These are phyloP conservation scores for Seiridium cupressi DNA, from an alignment of 2,329 filamentous ascomycete genomes.

Conservation along the genomic window DNA sequence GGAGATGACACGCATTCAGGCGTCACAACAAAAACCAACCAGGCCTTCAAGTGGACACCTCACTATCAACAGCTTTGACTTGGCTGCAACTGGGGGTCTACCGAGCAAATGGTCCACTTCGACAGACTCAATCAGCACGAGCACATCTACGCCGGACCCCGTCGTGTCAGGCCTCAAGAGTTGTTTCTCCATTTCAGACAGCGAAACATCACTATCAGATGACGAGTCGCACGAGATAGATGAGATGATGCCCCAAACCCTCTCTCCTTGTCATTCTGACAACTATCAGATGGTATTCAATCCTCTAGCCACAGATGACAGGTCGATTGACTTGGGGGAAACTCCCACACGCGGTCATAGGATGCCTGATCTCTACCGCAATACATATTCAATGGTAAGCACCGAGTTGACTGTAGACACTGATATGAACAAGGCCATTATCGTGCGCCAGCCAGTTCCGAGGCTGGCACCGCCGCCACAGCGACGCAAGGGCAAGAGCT, in stretches of 20 bases:
- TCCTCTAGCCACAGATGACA: no score
- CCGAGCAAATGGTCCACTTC: not conserved
- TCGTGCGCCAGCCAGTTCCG: not conserved
- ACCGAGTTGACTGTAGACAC: not conserved
- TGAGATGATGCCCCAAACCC: not conserved
- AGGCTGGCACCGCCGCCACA: not conserved
- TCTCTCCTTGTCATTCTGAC: no score
- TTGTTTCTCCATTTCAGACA: no score
- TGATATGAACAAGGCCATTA: not conserved
- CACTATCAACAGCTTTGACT: constrained; percentile 4
- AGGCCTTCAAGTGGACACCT: not conserved
- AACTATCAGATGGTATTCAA: no score
- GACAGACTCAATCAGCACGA: no score
- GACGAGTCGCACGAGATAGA: not conserved
- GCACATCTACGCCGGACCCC: no score
- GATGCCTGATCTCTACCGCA: no score
- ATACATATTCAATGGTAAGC: no score
- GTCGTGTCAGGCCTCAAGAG: no score
- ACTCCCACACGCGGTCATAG: no score
- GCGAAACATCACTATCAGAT: no score
- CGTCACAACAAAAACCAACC: not conserved
- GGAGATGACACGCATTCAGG: not conserved
- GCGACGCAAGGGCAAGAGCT: not conserved
- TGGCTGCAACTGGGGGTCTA: constrained; percentile 3
- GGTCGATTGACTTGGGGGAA: no score